A percentile compares a stretch with the other conserved stretches of the same genome.
These are phyloP conservation scores for Penicillium glabrum DNA, from an alignment of 2,329 filamentous ascomycete species.

Conservation along the genomic window DNA sequence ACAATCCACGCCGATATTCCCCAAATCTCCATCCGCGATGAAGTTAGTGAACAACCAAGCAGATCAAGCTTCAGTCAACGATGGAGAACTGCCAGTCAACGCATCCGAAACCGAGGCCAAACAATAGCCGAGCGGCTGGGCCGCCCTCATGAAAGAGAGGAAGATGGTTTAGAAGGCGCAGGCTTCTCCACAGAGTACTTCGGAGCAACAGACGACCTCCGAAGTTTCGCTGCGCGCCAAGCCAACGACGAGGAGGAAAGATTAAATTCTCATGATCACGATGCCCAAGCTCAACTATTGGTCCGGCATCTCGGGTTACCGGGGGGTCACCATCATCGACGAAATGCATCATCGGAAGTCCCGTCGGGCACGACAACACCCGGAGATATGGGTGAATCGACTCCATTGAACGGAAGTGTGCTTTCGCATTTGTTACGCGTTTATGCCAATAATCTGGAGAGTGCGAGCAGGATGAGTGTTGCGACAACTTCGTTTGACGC, in stretches of 20 bases:
- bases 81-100: constrained; percentile 23
- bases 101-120: constrained; percentile 16
- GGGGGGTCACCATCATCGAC: not conserved
- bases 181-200: constrained; percentile 20
- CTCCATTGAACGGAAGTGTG: constrained; percentile 51
- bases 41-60: constrained; percentile 8
- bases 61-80: constrained; percentile 7
- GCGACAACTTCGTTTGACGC: constrained; percentile 14
- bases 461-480: constrained; percentile 25
- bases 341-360: constrained; percentile 7
- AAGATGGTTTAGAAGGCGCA: constrained; percentile 21
- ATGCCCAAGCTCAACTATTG: constrained; percentile 22
- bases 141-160: constrained; percentile 21
- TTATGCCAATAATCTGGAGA: constrained; percentile 54
- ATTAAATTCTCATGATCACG: constrained; percentile 9
- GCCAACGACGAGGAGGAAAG: constrained; percentile 19
- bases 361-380: constrained; percentile 21
- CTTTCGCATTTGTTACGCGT: constrained; percentile 69
- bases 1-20: not conserved
- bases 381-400: constrained; percentile 14
- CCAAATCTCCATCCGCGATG: constrained; percentile 1
- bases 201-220: constrained; percentile 24
- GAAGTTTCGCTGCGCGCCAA: constrained; percentile 17
- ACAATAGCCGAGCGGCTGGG: constrained; percentile 22
- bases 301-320: constrained; percentile 19